These are phyloP conservation scores for Stephania japonica DNA, from an alignment of 164 flowering plant species.

Conservation along the genomic window DNA sequence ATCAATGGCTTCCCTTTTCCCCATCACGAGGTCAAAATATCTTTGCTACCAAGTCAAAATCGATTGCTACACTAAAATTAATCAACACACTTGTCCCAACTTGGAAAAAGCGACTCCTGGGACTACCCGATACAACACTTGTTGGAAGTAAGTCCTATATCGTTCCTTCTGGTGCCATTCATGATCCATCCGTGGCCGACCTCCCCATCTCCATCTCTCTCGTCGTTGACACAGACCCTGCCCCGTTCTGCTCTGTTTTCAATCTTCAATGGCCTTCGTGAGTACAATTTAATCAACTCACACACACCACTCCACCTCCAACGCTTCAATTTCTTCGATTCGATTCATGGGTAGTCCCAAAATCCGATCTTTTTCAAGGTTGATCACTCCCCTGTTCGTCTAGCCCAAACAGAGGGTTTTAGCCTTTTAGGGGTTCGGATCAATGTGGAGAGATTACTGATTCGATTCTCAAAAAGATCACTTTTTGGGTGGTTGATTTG, in stretches of 20 bases:
- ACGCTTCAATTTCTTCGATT: conserved; percentile 4
- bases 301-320: conserved; percentile 10
- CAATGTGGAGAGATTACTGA: conserved; percentile 24
- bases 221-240: conserved; percentile 14
- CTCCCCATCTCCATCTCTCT: conserved; percentile 15
- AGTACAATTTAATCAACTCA: conserved; percentile 16
- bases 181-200: not conserved
- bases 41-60: not conserved
- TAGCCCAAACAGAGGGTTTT: not conserved
- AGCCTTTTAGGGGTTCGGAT: conserved; percentile 2
- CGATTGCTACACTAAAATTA: no score
- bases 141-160: not conserved
- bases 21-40: not conserved
- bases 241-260: not conserved
- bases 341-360: not conserved
- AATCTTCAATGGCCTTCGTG: conserved; percentile 19
- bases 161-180: not conserved
- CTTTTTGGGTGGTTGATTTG: conserved; percentile 5
- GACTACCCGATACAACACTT: not conserved
- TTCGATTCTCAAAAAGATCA: conserved; percentile 15
- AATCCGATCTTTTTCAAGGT: not conserved
- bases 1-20: not conserved
- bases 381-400: conserved; percentile 13
- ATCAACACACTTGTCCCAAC: not conserved
- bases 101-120: not conserved